These are phyloP conservation scores for Fonsecaea multimorphosa DNA, from an alignment of 2,329 filamentous ascomycete species.

Conservation along the genomic window DNA sequence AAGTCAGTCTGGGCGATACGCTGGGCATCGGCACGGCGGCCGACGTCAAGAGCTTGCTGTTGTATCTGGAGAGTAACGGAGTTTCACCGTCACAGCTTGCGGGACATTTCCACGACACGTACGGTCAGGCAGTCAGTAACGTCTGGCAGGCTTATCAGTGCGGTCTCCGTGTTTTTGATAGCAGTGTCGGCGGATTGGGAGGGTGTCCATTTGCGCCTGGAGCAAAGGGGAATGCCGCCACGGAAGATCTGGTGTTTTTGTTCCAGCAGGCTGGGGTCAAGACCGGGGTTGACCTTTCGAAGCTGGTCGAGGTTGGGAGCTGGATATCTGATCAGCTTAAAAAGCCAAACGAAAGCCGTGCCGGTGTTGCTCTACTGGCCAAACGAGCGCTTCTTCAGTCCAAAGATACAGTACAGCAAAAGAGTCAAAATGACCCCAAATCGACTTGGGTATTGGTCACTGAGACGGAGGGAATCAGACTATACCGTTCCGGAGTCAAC, in stretches of 20 bases:
- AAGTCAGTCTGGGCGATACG: constrained; percentile 88
- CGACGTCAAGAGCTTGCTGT: constrained; percentile 44
- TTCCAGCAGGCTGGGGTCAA: constrained; percentile 61
- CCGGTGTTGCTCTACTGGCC: constrained; percentile 62
- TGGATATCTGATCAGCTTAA: constrained; percentile 73
- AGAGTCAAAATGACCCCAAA: not conserved
- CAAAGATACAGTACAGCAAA: not conserved
- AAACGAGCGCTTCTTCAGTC: constrained; percentile 13
- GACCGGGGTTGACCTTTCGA: constrained; percentile 53
- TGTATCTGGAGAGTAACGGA: constrained; percentile 51
- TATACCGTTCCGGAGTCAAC: constrained; percentile 43
- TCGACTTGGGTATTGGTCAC: constrained; percentile 36
- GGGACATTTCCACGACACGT: constrained; percentile 89
- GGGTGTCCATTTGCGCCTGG: constrained; percentile 86
- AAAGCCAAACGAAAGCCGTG: constrained; percentile 67
- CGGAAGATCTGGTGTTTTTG: constrained; percentile 82
- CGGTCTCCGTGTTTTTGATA: constrained; percentile 79
- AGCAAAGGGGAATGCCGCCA: constrained; percentile 84
- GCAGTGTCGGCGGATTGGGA: constrained; percentile 78
- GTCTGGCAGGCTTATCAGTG: constrained; percentile 76
- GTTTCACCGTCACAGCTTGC: constrained; percentile 74
- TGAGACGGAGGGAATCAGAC: constrained; percentile 40
- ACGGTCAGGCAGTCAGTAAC: constrained; percentile 84
- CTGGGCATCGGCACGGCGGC: constrained; percentile 79
- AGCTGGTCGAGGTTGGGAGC: constrained; percentile 69